Conservation (phyloP, 1,284 basidiomycete genomes). For the Trametes sp. region DNA sequence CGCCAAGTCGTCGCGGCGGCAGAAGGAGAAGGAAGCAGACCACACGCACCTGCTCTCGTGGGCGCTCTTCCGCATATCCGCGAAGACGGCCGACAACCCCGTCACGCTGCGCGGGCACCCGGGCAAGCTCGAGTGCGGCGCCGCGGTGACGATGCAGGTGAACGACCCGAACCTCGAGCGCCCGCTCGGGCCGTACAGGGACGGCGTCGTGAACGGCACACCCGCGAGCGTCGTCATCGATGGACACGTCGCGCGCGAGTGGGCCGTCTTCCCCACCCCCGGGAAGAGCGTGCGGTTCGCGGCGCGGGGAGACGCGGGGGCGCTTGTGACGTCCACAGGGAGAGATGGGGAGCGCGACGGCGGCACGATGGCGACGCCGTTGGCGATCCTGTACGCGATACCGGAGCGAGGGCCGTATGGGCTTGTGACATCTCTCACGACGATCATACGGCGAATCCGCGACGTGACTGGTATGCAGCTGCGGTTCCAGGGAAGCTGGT, state of each 20-base stretch:
- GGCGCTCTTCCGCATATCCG: conserved; percentile 30
- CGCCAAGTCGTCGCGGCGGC: background rate
- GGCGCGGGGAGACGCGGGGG: conserved; percentile 30
- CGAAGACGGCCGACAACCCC: conserved; percentile 26
- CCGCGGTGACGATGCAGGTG: conserved; percentile 30
- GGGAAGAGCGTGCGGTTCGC: conserved; percentile 26
- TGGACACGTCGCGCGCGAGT: conserved; percentile 30
- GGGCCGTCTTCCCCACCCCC: conserved; percentile 28
- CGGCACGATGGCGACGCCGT: conserved; percentile 14
- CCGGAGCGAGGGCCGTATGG: conserved; percentile 33
- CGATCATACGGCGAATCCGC: conserved; percentile 28
- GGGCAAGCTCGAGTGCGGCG: conserved; percentile 25
- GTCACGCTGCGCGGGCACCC: conserved; percentile 27
- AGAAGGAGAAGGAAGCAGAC: background rate
- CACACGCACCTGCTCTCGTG: conserved; percentile 34
- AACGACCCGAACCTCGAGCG: conserved; percentile 33
- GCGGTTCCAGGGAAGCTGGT: conserved; percentile 30
- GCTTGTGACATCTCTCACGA: conserved; percentile 31
- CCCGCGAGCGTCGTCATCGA: conserved; percentile 30
- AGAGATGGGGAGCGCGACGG: conserved; percentile 12
- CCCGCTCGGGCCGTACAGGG: conserved; percentile 29
- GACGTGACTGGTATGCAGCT: conserved; percentile 31
- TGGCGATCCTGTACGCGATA: conserved; percentile 29
- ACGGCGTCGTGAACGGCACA: conserved; percentile 33
- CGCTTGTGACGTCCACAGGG: conserved; percentile 20